A percentile compares a stretch with the other conserved stretches of the same genome.
phyloP scores from a whole-genome alignment of 106 monocot genomes.

The Agapanthus africanus region DNA sequence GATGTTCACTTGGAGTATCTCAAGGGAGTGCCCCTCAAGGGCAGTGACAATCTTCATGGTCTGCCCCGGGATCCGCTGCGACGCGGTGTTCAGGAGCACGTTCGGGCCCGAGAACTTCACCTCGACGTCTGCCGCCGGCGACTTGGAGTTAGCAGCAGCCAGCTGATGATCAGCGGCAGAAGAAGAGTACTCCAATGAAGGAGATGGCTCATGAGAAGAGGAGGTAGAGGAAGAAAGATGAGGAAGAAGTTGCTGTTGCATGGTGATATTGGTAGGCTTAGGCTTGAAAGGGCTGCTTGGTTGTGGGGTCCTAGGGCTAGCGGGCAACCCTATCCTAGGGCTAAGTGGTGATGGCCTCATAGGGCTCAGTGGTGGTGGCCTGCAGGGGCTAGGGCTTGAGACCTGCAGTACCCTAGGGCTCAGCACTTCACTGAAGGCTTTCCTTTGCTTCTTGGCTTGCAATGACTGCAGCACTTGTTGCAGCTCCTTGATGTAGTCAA shows the following conservation, averaged over 20 bases:
- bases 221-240: background rate
- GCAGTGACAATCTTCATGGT: slow-evolving; percentile 62
- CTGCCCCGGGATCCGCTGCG: slow-evolving; percentile 65
- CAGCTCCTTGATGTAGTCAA: slow-evolving; percentile 86
- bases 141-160: slow-evolving; percentile 35
- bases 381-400: slow-evolving; percentile 37
- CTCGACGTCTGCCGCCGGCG: slow-evolving; percentile 62
- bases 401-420: slow-evolving; percentile 58
- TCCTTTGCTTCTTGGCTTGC: slow-evolving; percentile 85
- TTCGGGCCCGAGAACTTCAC: slow-evolving; percentile 83
- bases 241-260: slow-evolving; percentile 4
- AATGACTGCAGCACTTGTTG: slow-evolving; percentile 67
- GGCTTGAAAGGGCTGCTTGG: slow-evolving; percentile 72
- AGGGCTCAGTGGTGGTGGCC: slow-evolving; percentile 31
- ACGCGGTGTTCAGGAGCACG: slow-evolving; percentile 72
- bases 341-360: slow-evolving; percentile 33
- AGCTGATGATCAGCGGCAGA: background rate
- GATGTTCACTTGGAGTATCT: slow-evolving; percentile 78
- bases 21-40: slow-evolving; percentile 69
- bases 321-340: slow-evolving; percentile 41
- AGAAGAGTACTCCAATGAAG: slow-evolving; percentile 10
- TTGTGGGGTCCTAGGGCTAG: slow-evolving; percentile 77
- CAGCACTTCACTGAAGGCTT: slow-evolving; percentile 61
- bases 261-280: background rate
- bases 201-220: slow-evolving; percentile 25